A percentile compares a stretch with the other conserved stretches of the same genome.
phyloP scores from a whole-genome alignment of 768 basidiomycete genomes.

The Boletus rubescentipes region DNA sequence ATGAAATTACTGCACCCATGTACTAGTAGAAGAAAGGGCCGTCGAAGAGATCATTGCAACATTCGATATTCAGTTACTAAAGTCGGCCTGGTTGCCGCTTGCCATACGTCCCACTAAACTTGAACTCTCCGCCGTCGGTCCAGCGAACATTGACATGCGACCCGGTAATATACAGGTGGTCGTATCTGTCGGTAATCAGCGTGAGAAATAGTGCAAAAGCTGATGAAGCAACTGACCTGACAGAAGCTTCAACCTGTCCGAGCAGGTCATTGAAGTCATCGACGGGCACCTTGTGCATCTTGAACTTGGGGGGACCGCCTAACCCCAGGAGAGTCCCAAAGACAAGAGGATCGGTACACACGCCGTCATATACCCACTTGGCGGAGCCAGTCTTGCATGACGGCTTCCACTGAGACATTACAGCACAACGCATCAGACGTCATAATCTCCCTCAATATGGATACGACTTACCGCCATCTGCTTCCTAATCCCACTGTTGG shows the following conservation, averaged over 20 bases:
- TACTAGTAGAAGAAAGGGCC: not conserved
- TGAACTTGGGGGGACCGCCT: slow-evolving; percentile 47
- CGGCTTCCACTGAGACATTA: slow-evolving; percentile 46
- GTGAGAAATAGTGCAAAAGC: not conserved
- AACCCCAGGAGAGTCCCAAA: slow-evolving; percentile 47
- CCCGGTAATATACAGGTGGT: slow-evolving; percentile 38
- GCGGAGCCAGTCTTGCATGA: slow-evolving; percentile 47
- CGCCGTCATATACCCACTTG: slow-evolving; percentile 52
- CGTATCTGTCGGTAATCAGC: slow-evolving; percentile 34
- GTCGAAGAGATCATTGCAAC: not conserved
- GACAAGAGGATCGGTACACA: slow-evolving; percentile 46
- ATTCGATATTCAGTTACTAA: not conserved
- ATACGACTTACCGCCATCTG: slow-evolving; percentile 41
- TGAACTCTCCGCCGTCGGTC: slow-evolving; percentile 52
- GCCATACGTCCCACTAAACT: slow-evolving; percentile 53
- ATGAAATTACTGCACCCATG: not conserved
- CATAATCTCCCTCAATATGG: not conserved
- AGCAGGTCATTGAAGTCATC: slow-evolving; percentile 36
- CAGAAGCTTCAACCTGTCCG: slow-evolving; percentile 35
- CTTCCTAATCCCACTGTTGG: slow-evolving; percentile 49
- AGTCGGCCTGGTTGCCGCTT: not conserved
- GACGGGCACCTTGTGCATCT: slow-evolving; percentile 45
- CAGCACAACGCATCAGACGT: not conserved
- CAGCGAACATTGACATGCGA: slow-evolving; percentile 46
- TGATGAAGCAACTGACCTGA: slow-evolving; percentile 31